A percentile compares a stretch with the other conserved stretches of the same genome.
Evolutionary conservation across 2,329 filamentous ascomycete genomes (phyloP).

Genomic region (Aspergillus neotritici): DNA sequence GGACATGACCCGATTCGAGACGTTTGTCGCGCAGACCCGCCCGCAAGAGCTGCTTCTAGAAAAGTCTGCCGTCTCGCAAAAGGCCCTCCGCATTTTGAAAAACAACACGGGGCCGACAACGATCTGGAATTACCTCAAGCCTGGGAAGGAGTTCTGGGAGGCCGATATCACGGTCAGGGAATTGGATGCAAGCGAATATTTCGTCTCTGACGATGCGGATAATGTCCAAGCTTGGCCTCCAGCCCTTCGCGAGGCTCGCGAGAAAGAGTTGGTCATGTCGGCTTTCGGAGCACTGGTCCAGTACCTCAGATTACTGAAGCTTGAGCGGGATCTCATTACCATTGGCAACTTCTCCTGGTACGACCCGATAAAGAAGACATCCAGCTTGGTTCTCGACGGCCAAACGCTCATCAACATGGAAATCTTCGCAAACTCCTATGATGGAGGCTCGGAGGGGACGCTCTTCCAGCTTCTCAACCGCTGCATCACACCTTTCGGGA

Average conservation of each 20-base stretch:
- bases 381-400: conserved; percentile 85
- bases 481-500: conserved; percentile 94
- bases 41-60: conserved; percentile 86
- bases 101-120: conserved; percentile 91
- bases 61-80: conserved; percentile 79
- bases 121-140: conserved; percentile 90
- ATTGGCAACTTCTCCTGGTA: conserved; percentile 90
- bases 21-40: conserved; percentile 84
- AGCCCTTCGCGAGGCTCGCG: conserved; percentile 62
- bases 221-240: conserved; percentile 70
- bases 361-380: conserved; percentile 83
- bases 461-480: conserved; percentile 86
- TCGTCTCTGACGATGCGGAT: conserved; percentile 54
- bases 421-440: conserved; percentile 86
- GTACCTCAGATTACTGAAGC: conserved; percentile 79
- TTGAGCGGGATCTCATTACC: conserved; percentile 79
- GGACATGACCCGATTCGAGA: conserved; percentile 95
- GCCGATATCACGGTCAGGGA: conserved; percentile 76
- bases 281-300: conserved; percentile 83
- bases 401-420: conserved; percentile 98
- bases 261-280: conserved; percentile 82
- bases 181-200: conserved; percentile 74
- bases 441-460: conserved; percentile 78
- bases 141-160: conserved; percentile 83
- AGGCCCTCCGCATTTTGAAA: conserved; percentile 85